Evolutionary conservation across 331 rosid species (phyloP).

Genomic region (Phaseolus coccineus): DNA sequence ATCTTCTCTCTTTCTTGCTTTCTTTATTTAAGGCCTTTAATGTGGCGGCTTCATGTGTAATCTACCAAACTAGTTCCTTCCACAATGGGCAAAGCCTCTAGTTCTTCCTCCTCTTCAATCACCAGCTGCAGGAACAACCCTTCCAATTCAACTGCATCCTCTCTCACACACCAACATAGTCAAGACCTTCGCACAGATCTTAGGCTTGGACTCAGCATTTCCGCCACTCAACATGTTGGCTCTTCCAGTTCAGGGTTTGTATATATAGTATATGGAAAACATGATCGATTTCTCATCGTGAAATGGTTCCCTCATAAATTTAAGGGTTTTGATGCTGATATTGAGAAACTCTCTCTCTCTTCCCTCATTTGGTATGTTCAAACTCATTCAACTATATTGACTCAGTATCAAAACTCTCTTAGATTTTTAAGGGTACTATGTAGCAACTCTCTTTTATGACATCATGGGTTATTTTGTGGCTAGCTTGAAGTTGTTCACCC

Average conservation of each 20-base stretch:
- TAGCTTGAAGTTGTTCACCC: background rate
- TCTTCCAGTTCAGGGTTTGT: conserved; percentile 55
- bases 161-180: conserved; percentile 44
- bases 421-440: background rate
- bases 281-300: background rate
- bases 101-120: conserved; percentile 62
- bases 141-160: conserved; percentile 50
- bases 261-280: background rate
- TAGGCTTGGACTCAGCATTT: conserved; percentile 67
- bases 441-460: background rate
- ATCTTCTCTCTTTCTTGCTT: conserved; percentile 9
- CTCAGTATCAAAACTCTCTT: background rate
- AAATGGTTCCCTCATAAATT: background rate
- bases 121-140: conserved; percentile 46
- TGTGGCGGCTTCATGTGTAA: conserved; percentile 59
- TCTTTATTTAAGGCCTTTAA: conserved; percentile 45
- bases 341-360: background rate
- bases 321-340: background rate
- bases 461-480: background rate
- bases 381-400: background rate
- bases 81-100: conserved; percentile 57
- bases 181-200: conserved; percentile 64
- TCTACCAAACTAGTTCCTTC: conserved; percentile 16
- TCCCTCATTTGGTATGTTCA: background rate
- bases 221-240: conserved; percentile 55